Base-by-base conservation (phyloP, 345 rosid species). In the Eucalyptus paniculata region DNA sequence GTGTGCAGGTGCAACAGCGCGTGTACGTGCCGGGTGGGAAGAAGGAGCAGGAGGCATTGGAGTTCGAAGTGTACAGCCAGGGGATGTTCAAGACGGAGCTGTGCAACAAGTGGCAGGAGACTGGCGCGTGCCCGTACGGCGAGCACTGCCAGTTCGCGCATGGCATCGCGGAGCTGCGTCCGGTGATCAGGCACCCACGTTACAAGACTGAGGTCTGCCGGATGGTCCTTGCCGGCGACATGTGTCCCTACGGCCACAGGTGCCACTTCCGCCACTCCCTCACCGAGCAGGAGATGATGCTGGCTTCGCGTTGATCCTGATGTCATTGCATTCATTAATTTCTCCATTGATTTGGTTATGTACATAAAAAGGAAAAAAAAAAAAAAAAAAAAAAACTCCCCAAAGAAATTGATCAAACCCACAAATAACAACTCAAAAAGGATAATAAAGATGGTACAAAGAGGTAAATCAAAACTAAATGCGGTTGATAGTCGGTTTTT, bases 61-160 rank as follows among this genome's bases (percentile, higher is more conserved):
- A 95, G 88, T 88, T 94, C 51, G 97, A 97, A 82, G 96, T 94
- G 16, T 96, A 93, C 93, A 95, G 93, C 89, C 98, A 97, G 92
- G 99, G 99, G 87, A 95, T 92, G 98, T 89, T 87, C 89, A 97
- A 96, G 94, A 98, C 99, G 53, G 99, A 98, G 93, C 94, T 98
- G 3, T 97, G 99, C 94, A 96, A 98, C 95, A 98, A 97, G 88
- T 98, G 99, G 99, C 96, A 98, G 92, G 96, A 96, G 94, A 97
- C 95, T 2, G 97, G 99, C n/a, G 85, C 93, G n/a, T 97, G 99
- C 87, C 96, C 97, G 18, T 96, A 97, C 87, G 95, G 94, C 12
- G 93, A 94, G 44, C 92, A 94, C 89, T 98, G 98, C 91, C 98
- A 95, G 88, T 98, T 97, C 82, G 99, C 99, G 45, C 99, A 97